phyloP scores from a whole-genome alignment of 345 rosid genomes.

The Isatis tinctoria region DNA sequence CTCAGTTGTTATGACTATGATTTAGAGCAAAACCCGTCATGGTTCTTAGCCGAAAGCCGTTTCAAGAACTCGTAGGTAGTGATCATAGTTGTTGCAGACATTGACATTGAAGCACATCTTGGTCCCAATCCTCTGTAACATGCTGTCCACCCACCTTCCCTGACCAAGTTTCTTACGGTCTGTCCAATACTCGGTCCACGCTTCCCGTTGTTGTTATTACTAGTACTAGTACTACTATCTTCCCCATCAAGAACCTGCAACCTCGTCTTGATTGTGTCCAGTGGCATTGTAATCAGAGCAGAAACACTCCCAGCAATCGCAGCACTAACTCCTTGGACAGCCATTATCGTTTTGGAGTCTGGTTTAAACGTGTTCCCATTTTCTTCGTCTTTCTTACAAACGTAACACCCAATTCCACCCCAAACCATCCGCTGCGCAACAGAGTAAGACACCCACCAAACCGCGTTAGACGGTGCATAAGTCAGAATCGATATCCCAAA shows the following conservation, averaged over 20 bases:
- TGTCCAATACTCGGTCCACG: constrained; percentile 70
- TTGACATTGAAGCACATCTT: constrained; percentile 89
- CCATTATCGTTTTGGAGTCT: constrained; percentile 68
- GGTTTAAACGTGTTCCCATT: constrained; percentile 40
- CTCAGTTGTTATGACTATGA: constrained; percentile 24
- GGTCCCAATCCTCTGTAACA: constrained; percentile 95
- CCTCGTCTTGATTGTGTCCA: constrained; percentile 92
- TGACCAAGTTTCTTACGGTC: constrained; percentile 69
- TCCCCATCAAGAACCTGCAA: constrained; percentile 83
- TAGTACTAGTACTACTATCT: constrained; percentile 29
- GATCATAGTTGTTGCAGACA: constrained; percentile 95
- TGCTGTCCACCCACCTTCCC: constrained; percentile 90
- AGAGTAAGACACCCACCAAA: constrained; percentile 99
- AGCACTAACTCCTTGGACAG: constrained; percentile 92
- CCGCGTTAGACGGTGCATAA: constrained; percentile 92
- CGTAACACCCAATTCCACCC: constrained; percentile 50
- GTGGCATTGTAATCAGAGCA: constrained; percentile 89
- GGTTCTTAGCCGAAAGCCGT: constrained; percentile 78
- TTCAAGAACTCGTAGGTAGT: constrained; percentile 96
- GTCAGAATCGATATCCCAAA: constrained; percentile 92
- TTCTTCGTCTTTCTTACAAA: constrained; percentile 42
- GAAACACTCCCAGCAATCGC: constrained; percentile 96
- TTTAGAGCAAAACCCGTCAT: constrained; percentile 40
- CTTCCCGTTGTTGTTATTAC: constrained; percentile 30
- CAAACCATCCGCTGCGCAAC: constrained; percentile 61